A percentile compares a stretch with the other conserved stretches of the same genome.
These are phyloP conservation scores for Phragmites australis DNA, from an alignment of 176 grass and related monocot species.

Conservation along the genomic window DNA sequence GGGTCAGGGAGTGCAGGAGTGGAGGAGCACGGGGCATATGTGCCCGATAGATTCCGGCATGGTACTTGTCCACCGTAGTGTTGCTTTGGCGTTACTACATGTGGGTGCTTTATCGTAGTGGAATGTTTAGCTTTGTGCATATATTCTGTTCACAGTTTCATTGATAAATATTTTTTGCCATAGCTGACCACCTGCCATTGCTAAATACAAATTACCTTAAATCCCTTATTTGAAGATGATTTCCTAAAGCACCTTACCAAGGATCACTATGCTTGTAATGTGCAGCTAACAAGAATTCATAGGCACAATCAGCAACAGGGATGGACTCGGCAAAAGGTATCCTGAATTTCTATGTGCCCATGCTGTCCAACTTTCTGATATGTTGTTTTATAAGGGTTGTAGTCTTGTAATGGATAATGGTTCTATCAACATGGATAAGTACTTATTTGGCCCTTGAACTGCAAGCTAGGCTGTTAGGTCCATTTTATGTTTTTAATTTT, in stretches of 20 bases:
- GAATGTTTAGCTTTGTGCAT: neutral
- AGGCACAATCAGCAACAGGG: slow-evolving; percentile 70
- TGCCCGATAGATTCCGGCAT: slow-evolving; percentile 9
- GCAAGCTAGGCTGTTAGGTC: neutral
- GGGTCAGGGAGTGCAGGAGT: neutral
- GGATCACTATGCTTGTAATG: neutral
- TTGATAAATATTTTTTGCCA: neutral
- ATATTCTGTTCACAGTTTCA: neutral
- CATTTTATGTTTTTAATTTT: neutral
- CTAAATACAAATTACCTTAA: slow-evolving; percentile 16
- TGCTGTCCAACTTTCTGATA: neutral
- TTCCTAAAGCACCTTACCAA: neutral
- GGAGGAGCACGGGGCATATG: neutral
- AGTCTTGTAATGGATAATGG: slow-evolving; percentile 3
- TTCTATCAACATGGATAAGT: slow-evolving; percentile 13
- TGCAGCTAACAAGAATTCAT: slow-evolving; percentile 90
- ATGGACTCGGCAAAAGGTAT: slow-evolving; percentile 98
- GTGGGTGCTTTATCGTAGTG: neutral
- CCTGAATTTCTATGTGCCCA: slow-evolving; percentile 16
- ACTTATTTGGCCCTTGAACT: neutral
- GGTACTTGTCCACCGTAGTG: neutral
- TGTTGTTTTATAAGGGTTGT: slow-evolving; percentile 9
- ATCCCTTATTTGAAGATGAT: neutral
- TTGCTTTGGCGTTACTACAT: slow-evolving; percentile 9
- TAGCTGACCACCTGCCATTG: neutral